These are phyloP conservation scores for Rhododendron williamsianum DNA, from an alignment of 148 eudicot genomes.

Conservation along the genomic window DNA sequence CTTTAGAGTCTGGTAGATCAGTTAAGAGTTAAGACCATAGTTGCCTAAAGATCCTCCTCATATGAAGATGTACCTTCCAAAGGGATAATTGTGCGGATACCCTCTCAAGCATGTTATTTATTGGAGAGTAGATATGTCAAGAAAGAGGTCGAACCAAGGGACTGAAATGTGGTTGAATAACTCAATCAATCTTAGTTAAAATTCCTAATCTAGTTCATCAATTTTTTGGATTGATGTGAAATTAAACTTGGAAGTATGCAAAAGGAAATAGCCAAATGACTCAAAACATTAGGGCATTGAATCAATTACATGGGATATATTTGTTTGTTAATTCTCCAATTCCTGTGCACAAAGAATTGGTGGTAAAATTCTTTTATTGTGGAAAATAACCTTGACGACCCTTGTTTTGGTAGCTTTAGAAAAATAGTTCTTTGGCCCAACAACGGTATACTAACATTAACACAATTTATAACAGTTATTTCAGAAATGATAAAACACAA, in stretches of 20 bases:
- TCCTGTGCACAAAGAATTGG: neutral
- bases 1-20: neutral
- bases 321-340: neutral
- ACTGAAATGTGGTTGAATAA: neutral
- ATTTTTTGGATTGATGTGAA: neutral
- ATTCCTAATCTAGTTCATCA: neutral
- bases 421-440: neutral
- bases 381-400: neutral
- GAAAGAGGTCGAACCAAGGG: neutral
- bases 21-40: neutral
- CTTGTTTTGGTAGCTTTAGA: neutral
- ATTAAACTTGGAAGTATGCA: neutral
- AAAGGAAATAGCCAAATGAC: neutral
- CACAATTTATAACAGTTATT: neutral
- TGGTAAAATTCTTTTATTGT: neutral
- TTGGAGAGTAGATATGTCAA: neutral
- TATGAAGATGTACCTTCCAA: neutral
- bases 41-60: neutral
- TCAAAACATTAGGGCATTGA: too few relatives aligned
- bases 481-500: neutral
- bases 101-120: neutral
- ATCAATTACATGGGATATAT: too few relatives aligned
- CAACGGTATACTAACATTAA: neutral
- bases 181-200: neutral
- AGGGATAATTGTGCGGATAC: neutral